Percentiles rank a stretch among this genome's conserved stretches.
Evolutionary conservation across 2,329 filamentous ascomycete species (phyloP).

Genomic region (Ophiostoma himal-ulmi): DNA sequence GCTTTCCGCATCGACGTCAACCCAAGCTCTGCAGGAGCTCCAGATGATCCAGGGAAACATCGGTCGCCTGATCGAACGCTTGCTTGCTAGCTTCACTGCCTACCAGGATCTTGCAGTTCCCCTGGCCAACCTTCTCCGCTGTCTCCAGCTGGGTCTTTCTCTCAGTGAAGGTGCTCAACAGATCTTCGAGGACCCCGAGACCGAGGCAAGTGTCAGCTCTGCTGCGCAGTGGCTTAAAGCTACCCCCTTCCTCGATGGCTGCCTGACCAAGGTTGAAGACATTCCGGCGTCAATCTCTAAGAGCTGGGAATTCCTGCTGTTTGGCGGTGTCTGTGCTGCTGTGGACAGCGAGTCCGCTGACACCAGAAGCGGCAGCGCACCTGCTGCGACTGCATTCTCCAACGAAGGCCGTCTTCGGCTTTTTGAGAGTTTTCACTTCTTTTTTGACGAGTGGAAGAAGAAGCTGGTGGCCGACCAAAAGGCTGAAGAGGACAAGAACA

Average conservation of each 20-base stretch:
- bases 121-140: conserved; percentile 70
- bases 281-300: conserved; percentile 28
- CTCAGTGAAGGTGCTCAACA: conserved; percentile 46
- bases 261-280: conserved; percentile 31
- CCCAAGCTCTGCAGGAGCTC: conserved; percentile 39
- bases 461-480: conserved; percentile 71
- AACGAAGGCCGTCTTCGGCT: conserved; percentile 47
- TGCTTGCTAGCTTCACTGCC: conserved; percentile 66
- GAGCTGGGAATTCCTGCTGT: conserved; percentile 47
- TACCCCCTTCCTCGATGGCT: conserved; percentile 53
- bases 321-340: conserved; percentile 41
- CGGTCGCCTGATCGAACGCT: conserved; percentile 62
- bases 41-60: conserved; percentile 52
- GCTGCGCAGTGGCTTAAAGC: conserved; percentile 39
- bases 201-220: conserved; percentile 4
- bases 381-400: conserved; percentile 32
- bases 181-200: conserved; percentile 29
- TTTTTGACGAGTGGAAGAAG: conserved; percentile 75
- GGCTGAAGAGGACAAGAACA: conserved; percentile 65
- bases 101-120: conserved; percentile 84
- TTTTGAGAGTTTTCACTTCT: conserved; percentile 61
- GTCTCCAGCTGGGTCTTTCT: conserved; percentile 68
- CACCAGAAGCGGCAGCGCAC: conserved; percentile 38
- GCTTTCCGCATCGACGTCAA: conserved; percentile 24
- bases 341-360: conserved; percentile 43